Base-by-base conservation (phyloP, 1,284 basidiomycete species). In the Puccinia novopanici region DNA sequence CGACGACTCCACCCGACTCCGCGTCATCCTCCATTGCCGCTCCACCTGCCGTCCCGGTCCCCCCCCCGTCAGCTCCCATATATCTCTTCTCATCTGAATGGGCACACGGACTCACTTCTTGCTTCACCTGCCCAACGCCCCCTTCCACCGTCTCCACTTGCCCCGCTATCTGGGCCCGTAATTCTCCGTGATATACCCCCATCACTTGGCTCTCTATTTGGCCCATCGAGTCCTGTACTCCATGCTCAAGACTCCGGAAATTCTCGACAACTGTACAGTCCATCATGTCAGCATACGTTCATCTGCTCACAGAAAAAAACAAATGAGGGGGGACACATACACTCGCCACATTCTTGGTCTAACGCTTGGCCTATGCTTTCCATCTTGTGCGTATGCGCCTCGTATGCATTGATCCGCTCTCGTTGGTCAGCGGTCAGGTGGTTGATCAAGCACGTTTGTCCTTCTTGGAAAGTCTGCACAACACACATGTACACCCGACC, bases 1-100 rank as follows among this genome's bases (percentile, higher is more conserved):
- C 13, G 85, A 81, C 12, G 72, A 40, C 5, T 76, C 37, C 72
- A 82, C 65, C 50, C 67, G 75, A 12, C 37, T 24, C 6, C 67
- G 84, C 71, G 65, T 81, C 50, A 72, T 61, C 55, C 17, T 12
- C 27, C 55, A 63, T 45, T 80, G 78, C 17, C 59, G n/a, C 27
- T 75, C 74, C 37, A 75, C 59, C 74, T 75, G 8, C 17, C 3
- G 34, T 34, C 4, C 34, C 34, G 1, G 2, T 34, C 34, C 34
- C 34, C 34, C 15, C 24, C n/a, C 17, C 8, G 34, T 70, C 24
- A 50, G 67, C 13, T 30, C 34, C 15, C 9, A 42, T 13, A 34
- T 34, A 34, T 27, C 10, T 8, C 17, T 42, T 48, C 8, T 34
- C 24, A 1, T 34, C 34, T 4, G 4, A 34, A 34, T 34, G 2